Conservation (phyloP, 1,139 yeast genomes). For the Saccharomyces hybrid region DNA sequence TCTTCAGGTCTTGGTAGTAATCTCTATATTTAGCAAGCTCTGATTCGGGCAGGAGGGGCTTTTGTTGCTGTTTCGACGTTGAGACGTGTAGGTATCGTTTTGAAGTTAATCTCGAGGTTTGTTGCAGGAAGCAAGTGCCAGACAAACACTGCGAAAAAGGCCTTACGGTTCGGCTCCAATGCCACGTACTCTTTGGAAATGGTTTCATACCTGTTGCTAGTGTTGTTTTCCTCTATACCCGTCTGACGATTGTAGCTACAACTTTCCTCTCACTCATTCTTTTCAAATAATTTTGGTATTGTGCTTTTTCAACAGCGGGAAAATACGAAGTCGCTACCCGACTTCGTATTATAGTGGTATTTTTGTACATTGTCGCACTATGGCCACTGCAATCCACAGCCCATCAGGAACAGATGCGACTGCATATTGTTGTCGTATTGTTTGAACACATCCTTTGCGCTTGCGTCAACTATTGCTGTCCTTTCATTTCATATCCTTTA, state of each 20-base stretch:
- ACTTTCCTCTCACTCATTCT: background rate
- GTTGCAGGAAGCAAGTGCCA: background rate
- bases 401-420: no score
- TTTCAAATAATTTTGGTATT: background rate
- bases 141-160: background rate
- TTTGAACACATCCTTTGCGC: no score
- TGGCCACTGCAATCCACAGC: no score
- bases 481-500: no score
- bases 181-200: background rate
- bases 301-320: background rate
- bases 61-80: background rate
- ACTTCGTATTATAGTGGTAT: background rate
- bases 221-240: background rate
- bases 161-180: background rate
- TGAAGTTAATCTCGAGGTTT: background rate
- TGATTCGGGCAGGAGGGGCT: background rate
- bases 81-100: background rate
- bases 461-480: no score
- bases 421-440: no score
- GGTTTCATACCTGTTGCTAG: background rate
- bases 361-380: background rate
- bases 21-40: slow-evolving; percentile 21
- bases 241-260: background rate
- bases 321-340: background rate
- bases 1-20: slow-evolving; percentile 20